phyloP scores from a whole-genome alignment of 139 green algal species.

The Coelastrella sp. region DNA sequence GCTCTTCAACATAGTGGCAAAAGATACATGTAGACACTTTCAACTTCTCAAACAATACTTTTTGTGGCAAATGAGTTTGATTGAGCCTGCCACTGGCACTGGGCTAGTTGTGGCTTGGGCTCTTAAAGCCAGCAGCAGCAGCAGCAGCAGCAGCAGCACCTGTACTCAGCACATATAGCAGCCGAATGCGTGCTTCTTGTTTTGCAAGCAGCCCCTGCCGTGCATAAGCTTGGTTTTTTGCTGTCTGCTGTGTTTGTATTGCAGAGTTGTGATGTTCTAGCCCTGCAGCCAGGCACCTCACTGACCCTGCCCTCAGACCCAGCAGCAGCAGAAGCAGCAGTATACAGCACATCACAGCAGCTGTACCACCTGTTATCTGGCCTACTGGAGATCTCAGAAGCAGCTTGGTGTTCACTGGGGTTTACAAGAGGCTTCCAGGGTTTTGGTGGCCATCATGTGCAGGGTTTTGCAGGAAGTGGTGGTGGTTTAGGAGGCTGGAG shows the following conservation, averaged over 20 bases:
- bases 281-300: background rate
- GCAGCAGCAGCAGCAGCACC: no score
- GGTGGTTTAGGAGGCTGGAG: background rate
- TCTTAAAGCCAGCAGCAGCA: no score
- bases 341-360: slow-evolving; percentile 5
- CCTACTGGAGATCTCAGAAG: slow-evolving; percentile 4
- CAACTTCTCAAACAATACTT: no score
- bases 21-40: no score
- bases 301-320: background rate
- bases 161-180: no score
- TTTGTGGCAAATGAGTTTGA: no score
- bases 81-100: no score
- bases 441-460: background rate
- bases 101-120: no score
- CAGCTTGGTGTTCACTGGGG: background rate
- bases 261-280: background rate
- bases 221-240: background rate
- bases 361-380: background rate
- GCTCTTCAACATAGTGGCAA: no score
- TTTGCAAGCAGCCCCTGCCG: no score
- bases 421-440: background rate
- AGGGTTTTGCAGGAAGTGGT: background rate
- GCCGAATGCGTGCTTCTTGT: no score
- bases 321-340: background rate
- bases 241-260: background rate